Base-by-base conservation (phyloP, 345 rosid genomes). In the Capsella bursapastoris region DNA sequence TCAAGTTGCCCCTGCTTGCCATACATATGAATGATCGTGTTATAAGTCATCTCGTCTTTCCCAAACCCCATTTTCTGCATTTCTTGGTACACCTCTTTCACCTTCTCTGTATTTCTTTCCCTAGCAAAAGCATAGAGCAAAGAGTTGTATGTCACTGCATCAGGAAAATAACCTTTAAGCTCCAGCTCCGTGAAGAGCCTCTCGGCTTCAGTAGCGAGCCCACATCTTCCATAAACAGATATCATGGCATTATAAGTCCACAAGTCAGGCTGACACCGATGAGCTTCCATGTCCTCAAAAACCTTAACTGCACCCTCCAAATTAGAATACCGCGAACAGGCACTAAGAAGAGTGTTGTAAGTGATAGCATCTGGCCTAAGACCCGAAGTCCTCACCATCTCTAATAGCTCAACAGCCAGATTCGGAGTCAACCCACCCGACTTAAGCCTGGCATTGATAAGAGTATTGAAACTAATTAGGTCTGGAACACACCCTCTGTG, bases 241-340 rank as follows among this genome's bases (percentile, higher is more conserved):
- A 91, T 91, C 96, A 94, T 91, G 18, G 97, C 90, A 79, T 94
- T 94, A 64, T 94, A 94, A 66, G 98, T 94, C 98, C 98, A 94
- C 51, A 94, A 72, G 70, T 91, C 98, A 77, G 97, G 95, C 74
- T 87, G 92, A 73, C 98, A 94, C 7, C 73, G 71, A 80, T 77
- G 78, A n/a, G 71, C 73, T 82, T 86, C 93, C 96, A 94, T 84
- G 59, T 94, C 90, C 40, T 79, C 84, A 68, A 81, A 90, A 84
- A 90, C 86, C 76, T 82, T 90, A 75, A 64, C 71, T 1, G 93
- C 96, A 73, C 85, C 96, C 37, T 85, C 92, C 88, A 94, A 82
- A 80, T 90, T 87, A 0, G 86, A 86, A 71, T 72, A 90, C 27
- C 92, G 85, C 1, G 98, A 91, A 81, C 97, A 94, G 18, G 97